phyloP scores from a whole-genome alignment of 345 rosid genomes.

The Populus davidiana region DNA sequence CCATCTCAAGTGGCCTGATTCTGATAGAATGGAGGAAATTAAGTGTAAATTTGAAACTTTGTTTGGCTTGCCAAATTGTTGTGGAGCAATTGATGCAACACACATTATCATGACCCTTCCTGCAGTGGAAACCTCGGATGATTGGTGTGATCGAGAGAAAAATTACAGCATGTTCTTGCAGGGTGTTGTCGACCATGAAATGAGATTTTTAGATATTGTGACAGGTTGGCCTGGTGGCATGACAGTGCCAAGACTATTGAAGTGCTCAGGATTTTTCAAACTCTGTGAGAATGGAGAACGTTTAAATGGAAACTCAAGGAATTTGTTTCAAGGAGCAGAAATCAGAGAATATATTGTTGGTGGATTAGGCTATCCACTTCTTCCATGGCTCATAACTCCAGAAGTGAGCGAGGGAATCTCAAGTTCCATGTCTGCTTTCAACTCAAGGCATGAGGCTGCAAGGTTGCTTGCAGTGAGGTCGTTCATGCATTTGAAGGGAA shows the following conservation, averaged over 20 bases:
- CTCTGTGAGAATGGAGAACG: conserved; percentile 62
- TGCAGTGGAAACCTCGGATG: conserved; percentile 88
- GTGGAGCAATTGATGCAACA: conserved; percentile 85
- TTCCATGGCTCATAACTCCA: conserved; percentile 91
- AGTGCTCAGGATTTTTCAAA: conserved; percentile 73
- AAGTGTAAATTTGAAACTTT: conserved; percentile 58
- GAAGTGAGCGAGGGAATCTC: conserved; percentile 37
- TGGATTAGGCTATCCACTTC: conserved; percentile 72
- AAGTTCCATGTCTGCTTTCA: conserved; percentile 41
- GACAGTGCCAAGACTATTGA: conserved; percentile 36
- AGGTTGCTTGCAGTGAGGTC: conserved; percentile 68
- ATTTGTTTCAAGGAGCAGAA: conserved; percentile 33
- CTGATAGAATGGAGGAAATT: conserved; percentile 54
- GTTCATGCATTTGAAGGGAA: conserved; percentile 73
- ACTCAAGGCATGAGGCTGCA: conserved; percentile 53
- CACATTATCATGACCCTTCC: conserved; percentile 92
- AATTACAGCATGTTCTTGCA: conserved; percentile 89
- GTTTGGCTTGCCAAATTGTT: conserved; percentile 83
- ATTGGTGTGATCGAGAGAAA: conserved; percentile 89
- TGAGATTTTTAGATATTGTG: conserved; percentile 90
- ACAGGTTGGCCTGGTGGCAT: conserved; percentile 96
- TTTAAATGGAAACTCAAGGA: conserved; percentile 52
- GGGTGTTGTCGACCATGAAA: conserved; percentile 80
- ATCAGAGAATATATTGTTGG: conserved; percentile 79
- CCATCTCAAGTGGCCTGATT: conserved; percentile 85